phyloP scores from a whole-genome alignment of 768 basidiomycete species.

The Tulasnella sp. region DNA sequence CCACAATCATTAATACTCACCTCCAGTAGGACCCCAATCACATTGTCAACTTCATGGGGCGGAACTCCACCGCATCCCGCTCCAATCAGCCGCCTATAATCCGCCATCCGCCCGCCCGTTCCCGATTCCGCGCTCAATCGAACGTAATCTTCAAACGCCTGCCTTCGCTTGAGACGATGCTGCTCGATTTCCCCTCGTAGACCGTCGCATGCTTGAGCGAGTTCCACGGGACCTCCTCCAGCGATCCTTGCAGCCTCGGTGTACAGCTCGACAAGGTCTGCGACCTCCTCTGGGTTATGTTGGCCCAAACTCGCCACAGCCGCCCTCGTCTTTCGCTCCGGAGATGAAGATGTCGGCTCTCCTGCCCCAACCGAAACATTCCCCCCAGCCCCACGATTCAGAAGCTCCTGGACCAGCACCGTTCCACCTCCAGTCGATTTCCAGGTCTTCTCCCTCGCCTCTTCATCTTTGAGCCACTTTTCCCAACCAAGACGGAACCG shows the following conservation, averaged over 20 bases:
- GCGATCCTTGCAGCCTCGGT: slow-evolving; percentile 55
- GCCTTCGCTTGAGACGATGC: slow-evolving; percentile 63
- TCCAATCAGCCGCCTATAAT: slow-evolving; percentile 84
- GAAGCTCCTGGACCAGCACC: background rate
- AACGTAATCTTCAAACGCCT: slow-evolving; percentile 70
- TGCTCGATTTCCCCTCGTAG: slow-evolving; percentile 63
- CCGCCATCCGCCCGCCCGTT: slow-evolving; percentile 81
- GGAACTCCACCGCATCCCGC: slow-evolving; percentile 86
- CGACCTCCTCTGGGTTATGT: slow-evolving; percentile 38
- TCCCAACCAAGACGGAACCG: slow-evolving; percentile 87
- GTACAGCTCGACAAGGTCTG: slow-evolving; percentile 53
- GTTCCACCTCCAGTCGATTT: slow-evolving; percentile 47
- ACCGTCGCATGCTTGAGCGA: slow-evolving; percentile 55
- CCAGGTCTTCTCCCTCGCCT: slow-evolving; percentile 64
- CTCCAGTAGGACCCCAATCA: slow-evolving; percentile 81
- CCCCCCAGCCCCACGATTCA: background rate
- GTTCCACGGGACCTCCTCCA: slow-evolving; percentile 48
- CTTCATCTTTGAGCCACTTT: slow-evolving; percentile 86
- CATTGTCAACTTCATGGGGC: slow-evolving; percentile 81
- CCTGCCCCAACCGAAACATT: background rate
- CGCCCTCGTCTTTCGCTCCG: slow-evolving; percentile 42
- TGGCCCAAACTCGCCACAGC: slow-evolving; percentile 14
- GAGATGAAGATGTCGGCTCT: slow-evolving; percentile 42
- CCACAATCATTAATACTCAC: slow-evolving; percentile 41
- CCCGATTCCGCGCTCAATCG: slow-evolving; percentile 85